Base-by-base conservation (phyloP, 1,284 basidiomycete genomes). In the Somion occarium region DNA sequence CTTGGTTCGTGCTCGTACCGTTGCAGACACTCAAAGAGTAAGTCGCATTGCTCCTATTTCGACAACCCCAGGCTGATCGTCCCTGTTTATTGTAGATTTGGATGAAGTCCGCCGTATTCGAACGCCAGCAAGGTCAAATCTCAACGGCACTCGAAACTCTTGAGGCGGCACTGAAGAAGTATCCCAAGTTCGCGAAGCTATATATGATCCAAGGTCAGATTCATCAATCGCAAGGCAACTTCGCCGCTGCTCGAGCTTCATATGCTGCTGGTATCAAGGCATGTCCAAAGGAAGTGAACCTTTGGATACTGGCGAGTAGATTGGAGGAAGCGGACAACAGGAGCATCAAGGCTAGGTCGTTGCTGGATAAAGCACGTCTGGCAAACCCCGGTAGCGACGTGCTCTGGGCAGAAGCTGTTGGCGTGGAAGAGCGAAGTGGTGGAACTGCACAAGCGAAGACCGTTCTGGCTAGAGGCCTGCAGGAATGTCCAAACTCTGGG, bases 141-240 rank as follows among this genome's bases (percentile, higher is more conserved):
- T 76, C 82, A n/a, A 77, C 76, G 3, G 93, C 94, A 0, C 75
- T 98, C 5, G 73, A 81, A 56, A 88, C 88, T 0, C 76, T 93
- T 12, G 75, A 82, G n/a, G 72, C 80, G 15, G 94, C 90, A 0
- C 74, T 96, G 30, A 68, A 68, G 49, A 92, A 88, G 63, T 98
- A 92, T 75, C 88, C 93, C 1, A 79, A 80, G 53, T 94, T 90
- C 62, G 80, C 91, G 49, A 98, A 98, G 69, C 72, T 98, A 3
- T 94, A 98, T 71, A 93, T 98, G 90, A 89, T 98, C 59, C 91
- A 96, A 69, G 95, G 92, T 0, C 95, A 98, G 63, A 92, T 98
- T 19, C 73, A 86, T 60, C 82, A 88, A 57, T 71, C 79, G 19
- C 76, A 77, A 49, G 73, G 74, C 27, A 79, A 89, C 50, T 73